These are phyloP conservation scores for Euphrasia confusa DNA, from an alignment of 257 asterid species.

Conservation along the genomic window DNA sequence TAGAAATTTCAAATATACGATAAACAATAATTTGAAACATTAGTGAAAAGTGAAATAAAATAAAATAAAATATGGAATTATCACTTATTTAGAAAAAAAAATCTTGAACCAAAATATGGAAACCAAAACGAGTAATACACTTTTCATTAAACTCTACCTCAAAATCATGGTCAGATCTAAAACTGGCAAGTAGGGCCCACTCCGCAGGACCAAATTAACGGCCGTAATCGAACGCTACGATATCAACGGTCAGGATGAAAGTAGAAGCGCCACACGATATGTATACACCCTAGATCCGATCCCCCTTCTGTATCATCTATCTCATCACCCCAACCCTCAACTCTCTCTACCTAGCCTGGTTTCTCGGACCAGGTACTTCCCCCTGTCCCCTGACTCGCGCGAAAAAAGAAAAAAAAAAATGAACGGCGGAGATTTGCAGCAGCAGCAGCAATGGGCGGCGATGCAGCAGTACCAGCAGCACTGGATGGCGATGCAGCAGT, in stretches of 20 bases:
- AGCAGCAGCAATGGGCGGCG: constrained; percentile 60
- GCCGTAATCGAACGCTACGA: background rate
- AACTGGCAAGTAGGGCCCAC: constrained; percentile 26
- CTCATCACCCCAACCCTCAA: constrained; percentile 9
- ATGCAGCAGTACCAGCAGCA: constrained; percentile 76
- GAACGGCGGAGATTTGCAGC: constrained; percentile 71
- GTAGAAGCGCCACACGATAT: constrained; percentile 20
- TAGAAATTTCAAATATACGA: no score
- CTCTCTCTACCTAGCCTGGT: constrained; percentile 22
- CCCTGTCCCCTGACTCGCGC: constrained; percentile 1
- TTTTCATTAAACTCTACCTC: constrained; percentile 1
- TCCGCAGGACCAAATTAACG: constrained; percentile 6
- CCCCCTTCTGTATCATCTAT: constrained; percentile 22
- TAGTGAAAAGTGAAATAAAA: no score
- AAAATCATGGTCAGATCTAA: constrained; percentile 19
- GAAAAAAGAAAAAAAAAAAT: constrained; percentile 19
- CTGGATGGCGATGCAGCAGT: constrained; percentile 87
- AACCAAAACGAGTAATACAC: no score
- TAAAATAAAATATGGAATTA: no score
- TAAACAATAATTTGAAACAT: no score
- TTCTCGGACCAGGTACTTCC: constrained; percentile 27
- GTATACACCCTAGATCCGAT: constrained; percentile 51
- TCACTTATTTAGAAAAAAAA: no score
- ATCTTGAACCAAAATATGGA: no score
- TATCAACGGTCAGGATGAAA: constrained; percentile 24